These are phyloP conservation scores for Ogataea zsoltii DNA, from an alignment of 805 yeast genomes.

Conservation along the genomic window DNA sequence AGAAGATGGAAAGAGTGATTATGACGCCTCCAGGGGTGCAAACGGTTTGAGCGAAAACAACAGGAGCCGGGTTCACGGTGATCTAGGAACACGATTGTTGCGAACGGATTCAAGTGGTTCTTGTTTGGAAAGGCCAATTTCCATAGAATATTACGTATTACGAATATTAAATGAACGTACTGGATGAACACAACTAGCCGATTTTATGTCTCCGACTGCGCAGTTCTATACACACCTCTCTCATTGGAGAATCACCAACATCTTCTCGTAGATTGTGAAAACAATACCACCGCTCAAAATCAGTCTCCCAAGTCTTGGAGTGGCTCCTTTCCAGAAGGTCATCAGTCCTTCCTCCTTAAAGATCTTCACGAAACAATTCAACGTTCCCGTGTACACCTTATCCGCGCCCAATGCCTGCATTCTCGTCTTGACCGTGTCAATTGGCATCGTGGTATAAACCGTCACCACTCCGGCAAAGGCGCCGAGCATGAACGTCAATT, in stretches of 20 bases:
- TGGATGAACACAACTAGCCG: too few species aligned
- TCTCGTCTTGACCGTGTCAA: constrained; percentile 93
- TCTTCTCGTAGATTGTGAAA: constrained; percentile 92
- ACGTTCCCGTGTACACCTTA: constrained; percentile 67
- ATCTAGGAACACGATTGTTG: too few species aligned
- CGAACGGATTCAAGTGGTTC: too few species aligned
- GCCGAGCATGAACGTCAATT: constrained; percentile 84
- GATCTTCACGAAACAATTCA: constrained; percentile 78
- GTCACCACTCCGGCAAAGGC: constrained; percentile 88
- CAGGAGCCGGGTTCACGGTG: too few species aligned
- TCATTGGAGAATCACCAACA: constrained; percentile 58
- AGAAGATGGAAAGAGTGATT: constrained; percentile 69
- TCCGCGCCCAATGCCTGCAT: constrained; percentile 91
- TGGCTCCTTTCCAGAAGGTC: constrained; percentile 98
- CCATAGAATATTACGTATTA: too few species aligned
- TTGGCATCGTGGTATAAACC: constrained; percentile 92
- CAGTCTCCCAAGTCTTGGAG: constrained; percentile 92
- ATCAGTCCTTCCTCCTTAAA: constrained; percentile 84
- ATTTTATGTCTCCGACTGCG: too few species aligned
- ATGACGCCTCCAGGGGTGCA: constrained; percentile 18
- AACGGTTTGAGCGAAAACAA: not conserved
- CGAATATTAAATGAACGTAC: too few species aligned
- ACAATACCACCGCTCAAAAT: constrained; percentile 96
- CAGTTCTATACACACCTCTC: not conserved
- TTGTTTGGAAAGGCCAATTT: too few species aligned